These are phyloP conservation scores for Mycena alexandri DNA, from an alignment of 768 basidiomycete genomes.

Conservation along the genomic window DNA sequence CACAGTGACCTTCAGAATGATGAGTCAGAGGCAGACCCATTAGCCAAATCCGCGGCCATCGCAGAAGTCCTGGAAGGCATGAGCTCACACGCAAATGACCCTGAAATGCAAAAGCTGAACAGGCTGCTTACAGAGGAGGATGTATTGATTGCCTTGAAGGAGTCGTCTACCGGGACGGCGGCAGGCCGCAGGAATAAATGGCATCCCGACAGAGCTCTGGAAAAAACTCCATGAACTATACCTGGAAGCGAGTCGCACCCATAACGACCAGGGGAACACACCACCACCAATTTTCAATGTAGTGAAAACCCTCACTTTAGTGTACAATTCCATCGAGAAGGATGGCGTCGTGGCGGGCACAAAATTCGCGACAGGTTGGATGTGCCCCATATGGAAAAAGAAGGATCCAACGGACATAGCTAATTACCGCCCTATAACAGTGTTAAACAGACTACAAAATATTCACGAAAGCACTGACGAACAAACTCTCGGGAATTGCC, in stretches of 20 bases:
- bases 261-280: neutral
- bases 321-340: constrained; percentile 19
- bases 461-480: constrained; percentile 22
- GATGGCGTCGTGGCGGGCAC: constrained; percentile 2
- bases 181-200: constrained; percentile 19
- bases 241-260: too few species aligned
- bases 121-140: neutral
- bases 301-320: neutral
- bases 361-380: constrained; percentile 1
- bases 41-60: neutral
- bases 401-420: constrained; percentile 20
- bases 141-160: neutral
- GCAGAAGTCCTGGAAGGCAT: neutral
- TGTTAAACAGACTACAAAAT: constrained; percentile 25
- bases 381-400: too few species aligned
- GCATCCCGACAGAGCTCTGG: constrained; percentile 20
- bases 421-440: constrained; percentile 14
- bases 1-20: constrained; percentile 23
- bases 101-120: neutral
- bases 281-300: constrained; percentile 12
- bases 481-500: constrained; percentile 12
- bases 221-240: neutral
- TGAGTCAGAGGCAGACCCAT: neutral
- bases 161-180: neutral
- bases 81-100: neutral